Conservation (phyloP, 108 stramenopile genomes). For the Fragilariopsis cylindrus region DNA sequence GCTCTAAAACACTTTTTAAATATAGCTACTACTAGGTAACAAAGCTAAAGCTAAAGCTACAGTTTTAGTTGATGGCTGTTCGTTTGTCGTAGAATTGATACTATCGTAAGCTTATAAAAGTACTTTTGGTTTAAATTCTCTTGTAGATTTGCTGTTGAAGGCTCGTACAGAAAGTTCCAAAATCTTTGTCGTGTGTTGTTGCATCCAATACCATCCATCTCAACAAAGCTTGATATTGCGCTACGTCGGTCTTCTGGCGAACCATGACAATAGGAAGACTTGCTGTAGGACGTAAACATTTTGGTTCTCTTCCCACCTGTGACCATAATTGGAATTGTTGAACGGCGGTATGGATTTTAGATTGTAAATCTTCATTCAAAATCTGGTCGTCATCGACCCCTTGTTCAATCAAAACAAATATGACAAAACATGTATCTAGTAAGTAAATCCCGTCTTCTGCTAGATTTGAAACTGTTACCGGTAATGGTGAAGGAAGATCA, state of each 20-base stretch:
- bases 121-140: neutral
- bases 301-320: slow-evolving; percentile 33
- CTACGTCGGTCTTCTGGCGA: neutral
- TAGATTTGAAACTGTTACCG: slow-evolving; percentile 18
- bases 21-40: no score
- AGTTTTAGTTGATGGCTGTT: no score
- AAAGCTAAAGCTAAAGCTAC: no score
- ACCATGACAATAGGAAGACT: slow-evolving; percentile 9
- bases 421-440: slow-evolving; percentile 21
- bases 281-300: slow-evolving; percentile 24
- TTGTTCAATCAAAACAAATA: slow-evolving; percentile 24
- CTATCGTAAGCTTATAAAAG: no score
- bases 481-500: slow-evolving; percentile 12
- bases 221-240: slow-evolving; percentile 11
- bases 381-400: neutral
- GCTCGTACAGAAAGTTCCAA: neutral
- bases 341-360: slow-evolving; percentile 18
- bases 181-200: slow-evolving; percentile 11
- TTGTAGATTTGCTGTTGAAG: neutral
- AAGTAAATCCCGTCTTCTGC: slow-evolving; percentile 23
- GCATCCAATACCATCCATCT: slow-evolving; percentile 21
- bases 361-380: neutral
- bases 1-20: no score
- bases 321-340: slow-evolving; percentile 28
- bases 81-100: no score